These are phyloP conservation scores for Rubia balearica DNA, from an alignment of 305 asterid genomes.

Conservation along the genomic window DNA sequence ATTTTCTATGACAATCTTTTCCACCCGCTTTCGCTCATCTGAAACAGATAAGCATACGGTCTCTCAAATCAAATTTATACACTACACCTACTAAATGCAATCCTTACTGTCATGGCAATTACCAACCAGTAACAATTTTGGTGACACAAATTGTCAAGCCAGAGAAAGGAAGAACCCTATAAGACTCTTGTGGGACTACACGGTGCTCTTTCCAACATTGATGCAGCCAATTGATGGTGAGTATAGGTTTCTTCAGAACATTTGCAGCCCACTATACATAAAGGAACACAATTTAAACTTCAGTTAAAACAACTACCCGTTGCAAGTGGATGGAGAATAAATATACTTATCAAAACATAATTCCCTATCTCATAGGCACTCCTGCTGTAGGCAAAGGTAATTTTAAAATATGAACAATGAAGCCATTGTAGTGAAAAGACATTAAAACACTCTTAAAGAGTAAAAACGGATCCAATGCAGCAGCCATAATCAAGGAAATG, in stretches of 20 bases:
- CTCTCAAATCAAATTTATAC: neutral
- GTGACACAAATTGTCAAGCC: conserved; percentile 81
- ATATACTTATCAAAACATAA: neutral
- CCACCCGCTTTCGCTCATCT: conserved; percentile 85
- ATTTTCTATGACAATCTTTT: conserved; percentile 63
- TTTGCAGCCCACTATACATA: conserved; percentile 71
- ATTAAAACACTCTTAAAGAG: neutral
- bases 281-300: conserved; percentile 16
- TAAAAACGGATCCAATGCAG: neutral
- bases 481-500: neutral
- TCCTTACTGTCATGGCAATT: conserved; percentile 8
- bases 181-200: conserved; percentile 84
- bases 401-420: neutral
- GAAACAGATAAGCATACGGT: conserved; percentile 16
- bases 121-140: conserved; percentile 72
- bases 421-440: neutral
- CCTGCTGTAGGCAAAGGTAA: neutral
- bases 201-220: conserved; percentile 99
- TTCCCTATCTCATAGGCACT: neutral
- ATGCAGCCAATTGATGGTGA: conserved; percentile 68
- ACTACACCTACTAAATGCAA: neutral
- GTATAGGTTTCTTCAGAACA: conserved; percentile 70
- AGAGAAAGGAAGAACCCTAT: conserved; percentile 77
- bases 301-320: conserved; percentile 13
- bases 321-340: neutral